Conservation (phyloP, 192 early-diverging fungal species). For the Backusella luteola region DNA sequence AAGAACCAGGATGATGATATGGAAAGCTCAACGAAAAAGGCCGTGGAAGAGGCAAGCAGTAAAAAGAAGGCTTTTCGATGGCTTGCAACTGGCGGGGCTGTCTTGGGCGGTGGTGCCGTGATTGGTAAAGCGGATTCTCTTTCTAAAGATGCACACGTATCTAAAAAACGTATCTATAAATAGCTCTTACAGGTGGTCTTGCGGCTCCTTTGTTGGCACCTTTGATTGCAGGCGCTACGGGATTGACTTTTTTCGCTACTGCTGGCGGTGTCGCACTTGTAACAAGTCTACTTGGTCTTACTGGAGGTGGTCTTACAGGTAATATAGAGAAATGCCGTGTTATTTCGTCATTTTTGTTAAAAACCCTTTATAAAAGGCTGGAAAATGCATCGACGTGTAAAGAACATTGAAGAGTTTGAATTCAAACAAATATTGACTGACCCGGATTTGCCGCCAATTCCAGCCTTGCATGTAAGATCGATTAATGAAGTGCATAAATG, state of each 20-base stretch:
- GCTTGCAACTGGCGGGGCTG: constrained; percentile 51
- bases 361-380: constrained; percentile 15
- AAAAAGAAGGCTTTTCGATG: constrained; percentile 50
- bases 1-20: constrained; percentile 20
- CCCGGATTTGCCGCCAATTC: constrained; percentile 49
- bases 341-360: not conserved
- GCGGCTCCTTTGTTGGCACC: constrained; percentile 57
- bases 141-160: not conserved
- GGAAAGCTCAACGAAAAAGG: constrained; percentile 32
- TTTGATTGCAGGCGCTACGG: constrained; percentile 43
- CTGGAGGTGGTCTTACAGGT: constrained; percentile 55
- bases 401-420: constrained; percentile 44
- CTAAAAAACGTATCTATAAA: not conserved
- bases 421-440: constrained; percentile 51
- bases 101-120: constrained; percentile 53
- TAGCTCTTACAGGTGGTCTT: constrained; percentile 39
- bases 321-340: not conserved
- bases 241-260: constrained; percentile 52
- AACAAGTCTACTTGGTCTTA: constrained; percentile 54
- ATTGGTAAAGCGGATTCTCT: constrained; percentile 37
- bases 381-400: constrained; percentile 40
- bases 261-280: constrained; percentile 53
- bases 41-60: constrained; percentile 45
- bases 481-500: not conserved
- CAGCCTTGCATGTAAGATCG: constrained; percentile 46